These are phyloP conservation scores for Fusarium falciforme DNA, from an alignment of 2,329 filamentous ascomycete genomes.

Conservation along the genomic window DNA sequence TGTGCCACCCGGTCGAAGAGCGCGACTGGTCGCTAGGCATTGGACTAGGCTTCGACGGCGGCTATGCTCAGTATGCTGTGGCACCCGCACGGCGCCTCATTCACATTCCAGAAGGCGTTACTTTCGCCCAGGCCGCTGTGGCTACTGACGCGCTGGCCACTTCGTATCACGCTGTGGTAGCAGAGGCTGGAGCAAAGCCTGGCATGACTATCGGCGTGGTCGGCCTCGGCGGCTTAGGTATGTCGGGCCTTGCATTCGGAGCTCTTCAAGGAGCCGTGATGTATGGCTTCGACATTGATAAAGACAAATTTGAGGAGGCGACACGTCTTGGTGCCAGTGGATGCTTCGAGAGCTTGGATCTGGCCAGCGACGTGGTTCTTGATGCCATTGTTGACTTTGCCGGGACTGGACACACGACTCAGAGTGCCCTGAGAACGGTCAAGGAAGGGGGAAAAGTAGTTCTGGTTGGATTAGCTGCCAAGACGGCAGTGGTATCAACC, in stretches of 20 bases:
- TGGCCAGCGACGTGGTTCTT: background rate
- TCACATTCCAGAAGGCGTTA: background rate
- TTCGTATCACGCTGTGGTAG: background rate
- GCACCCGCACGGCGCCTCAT: background rate
- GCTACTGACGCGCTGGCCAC: background rate
- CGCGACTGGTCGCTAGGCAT: background rate
- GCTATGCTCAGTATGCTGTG: background rate
- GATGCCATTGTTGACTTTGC: background rate
- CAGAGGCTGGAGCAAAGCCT: background rate
- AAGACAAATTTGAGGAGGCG: background rate
- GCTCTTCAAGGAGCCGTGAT: background rate
- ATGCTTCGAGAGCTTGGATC: background rate
- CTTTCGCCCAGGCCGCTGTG: background rate
- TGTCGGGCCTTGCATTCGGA: background rate
- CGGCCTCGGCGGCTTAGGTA: background rate
- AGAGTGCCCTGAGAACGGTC: background rate
- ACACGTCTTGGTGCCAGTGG: background rate
- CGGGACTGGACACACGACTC: background rate
- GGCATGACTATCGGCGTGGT: background rate
- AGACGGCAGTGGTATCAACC: background rate
- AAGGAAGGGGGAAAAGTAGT: background rate
- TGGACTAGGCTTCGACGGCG: background rate
- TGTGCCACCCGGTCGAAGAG: background rate
- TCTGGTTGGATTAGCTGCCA: background rate
- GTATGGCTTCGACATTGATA: background rate